A percentile compares a stretch with the other conserved stretches of the same genome.
phyloP scores from a whole-genome alignment of 192 early-diverging fungal genomes.

The Jimgerdemannia flammicorona region DNA sequence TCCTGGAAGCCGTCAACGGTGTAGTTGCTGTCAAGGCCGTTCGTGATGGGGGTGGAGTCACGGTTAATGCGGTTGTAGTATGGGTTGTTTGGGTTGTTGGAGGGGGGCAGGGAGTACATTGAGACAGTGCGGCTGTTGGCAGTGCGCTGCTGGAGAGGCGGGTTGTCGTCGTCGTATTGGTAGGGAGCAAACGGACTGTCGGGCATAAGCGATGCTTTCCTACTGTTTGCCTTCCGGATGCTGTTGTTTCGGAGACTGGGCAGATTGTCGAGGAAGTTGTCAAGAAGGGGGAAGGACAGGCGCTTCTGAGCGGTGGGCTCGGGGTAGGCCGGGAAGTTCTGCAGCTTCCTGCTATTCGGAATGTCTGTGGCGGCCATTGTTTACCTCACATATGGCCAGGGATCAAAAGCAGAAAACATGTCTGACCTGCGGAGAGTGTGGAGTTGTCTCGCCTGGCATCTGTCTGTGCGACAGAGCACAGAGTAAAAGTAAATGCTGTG shows the following conservation, averaged over 20 bases:
- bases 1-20: constrained; percentile 16
- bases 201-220: background rate
- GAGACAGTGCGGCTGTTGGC: background rate
- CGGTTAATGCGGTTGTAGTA: background rate
- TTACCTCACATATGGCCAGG: no score
- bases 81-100: background rate
- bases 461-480: no score
- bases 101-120: background rate
- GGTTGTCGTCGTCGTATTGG: background rate
- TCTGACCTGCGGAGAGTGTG: no score
- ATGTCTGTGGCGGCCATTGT: background rate
- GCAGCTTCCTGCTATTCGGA: background rate
- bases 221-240: constrained; percentile 27
- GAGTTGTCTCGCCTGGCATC: no score
- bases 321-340: background rate
- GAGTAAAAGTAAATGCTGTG: no score
- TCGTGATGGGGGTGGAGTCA: background rate
- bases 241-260: background rate
- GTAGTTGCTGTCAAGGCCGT: background rate
- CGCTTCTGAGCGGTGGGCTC: background rate
- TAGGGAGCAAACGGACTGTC: background rate
- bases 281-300: background rate
- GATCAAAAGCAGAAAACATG: no score
- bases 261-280: background rate
- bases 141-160: background rate